These are phyloP conservation scores for Rhizomucor pusillus DNA, from an alignment of 371 early-diverging fungal species.

Conservation along the genomic window DNA sequence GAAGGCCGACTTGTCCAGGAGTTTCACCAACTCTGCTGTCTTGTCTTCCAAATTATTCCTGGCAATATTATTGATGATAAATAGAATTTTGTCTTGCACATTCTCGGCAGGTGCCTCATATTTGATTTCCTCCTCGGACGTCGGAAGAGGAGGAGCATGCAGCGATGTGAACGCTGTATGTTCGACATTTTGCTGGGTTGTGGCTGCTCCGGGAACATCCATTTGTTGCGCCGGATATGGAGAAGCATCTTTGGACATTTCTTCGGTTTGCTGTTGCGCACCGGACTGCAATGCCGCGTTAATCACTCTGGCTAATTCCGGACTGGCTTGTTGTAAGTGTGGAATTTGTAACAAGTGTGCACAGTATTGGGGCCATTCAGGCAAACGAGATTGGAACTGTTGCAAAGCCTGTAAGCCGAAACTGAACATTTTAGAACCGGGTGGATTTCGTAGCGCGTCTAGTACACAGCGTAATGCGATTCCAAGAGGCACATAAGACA, in stretches of 20 bases:
- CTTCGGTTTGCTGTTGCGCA: constrained; percentile 10
- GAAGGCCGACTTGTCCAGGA: constrained; percentile 65
- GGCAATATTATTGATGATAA: constrained; percentile 96
- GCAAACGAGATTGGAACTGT: constrained; percentile 82
- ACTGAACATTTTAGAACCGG: constrained; percentile 80
- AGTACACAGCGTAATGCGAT: constrained; percentile 85
- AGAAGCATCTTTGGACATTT: neutral
- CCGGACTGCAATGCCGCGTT: constrained; percentile 35
- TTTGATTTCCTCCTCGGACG: constrained; percentile 26
- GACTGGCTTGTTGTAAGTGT: constrained; percentile 74
- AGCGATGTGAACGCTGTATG: constrained; percentile 56
- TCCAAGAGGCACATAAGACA: constrained; percentile 75
- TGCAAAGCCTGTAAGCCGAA: constrained; percentile 88
- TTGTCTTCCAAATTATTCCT: constrained; percentile 83
- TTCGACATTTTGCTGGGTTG: neutral
- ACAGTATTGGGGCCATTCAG: constrained; percentile 91
- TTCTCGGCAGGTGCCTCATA: constrained; percentile 68
- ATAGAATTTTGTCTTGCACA: constrained; percentile 90
- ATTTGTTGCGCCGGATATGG: constrained; percentile 3
- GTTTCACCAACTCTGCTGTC: constrained; percentile 72
- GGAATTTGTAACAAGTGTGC: constrained; percentile 77
- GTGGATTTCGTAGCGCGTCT: constrained; percentile 79
- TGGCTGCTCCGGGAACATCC: constrained; percentile 3
- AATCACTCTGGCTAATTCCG: constrained; percentile 65
- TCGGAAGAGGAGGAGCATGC: constrained; percentile 26